Base-by-base conservation (phyloP, 1,284 basidiomycete species). In the Hymenochaete sp. region DNA sequence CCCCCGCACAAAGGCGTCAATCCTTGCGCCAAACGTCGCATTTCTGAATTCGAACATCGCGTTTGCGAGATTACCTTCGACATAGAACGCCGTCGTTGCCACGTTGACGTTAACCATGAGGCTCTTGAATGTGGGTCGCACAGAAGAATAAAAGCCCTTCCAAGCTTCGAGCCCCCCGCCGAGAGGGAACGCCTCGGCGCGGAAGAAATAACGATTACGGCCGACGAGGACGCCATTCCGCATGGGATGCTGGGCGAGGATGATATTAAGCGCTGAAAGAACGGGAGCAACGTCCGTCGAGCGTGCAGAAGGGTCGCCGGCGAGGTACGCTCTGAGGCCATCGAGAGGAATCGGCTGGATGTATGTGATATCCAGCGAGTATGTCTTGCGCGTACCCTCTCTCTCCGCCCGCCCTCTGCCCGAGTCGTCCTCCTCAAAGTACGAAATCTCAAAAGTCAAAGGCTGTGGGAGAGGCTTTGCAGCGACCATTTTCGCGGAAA, bases 81-180 rank as follows among this genome's bases (percentile, higher is more conserved):
- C 69, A 56, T 87, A 85, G 57, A 88, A 88, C 2, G 82, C 82
- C 0, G 83, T 83, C 13, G 81, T 82, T 56, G 79, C 82, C 2
- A 79, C 79, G 50, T 87, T 85, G 45, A 88, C 76, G 53, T 88
- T 87, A 25, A 86, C 79, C 80, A 85, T 81, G 25, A 88, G 65
- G 51, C 82, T 78, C 36, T 75, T 74, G 58, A 80, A 77, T 2
- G 77, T 64, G 1, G 83, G 80, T 6, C 84, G 75, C 33, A 84
- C 81, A 4, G 82, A 86, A 2, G 80, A 75, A 57, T 80, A 87
- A 58, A 82, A 87, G 0, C 84, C 84, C 55, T 74, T 69, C 66
- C 75, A 81, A 0, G 79, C 83, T 53, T 82, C 71, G 9, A 86
- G 67, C 6, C 77, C 73, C 9, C 77, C 82, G 10, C 77, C 79